Evolutionary conservation across 2,329 filamentous ascomycete genomes (phyloP).

Genomic region (Thermothelomyces thermophilus): DNA sequence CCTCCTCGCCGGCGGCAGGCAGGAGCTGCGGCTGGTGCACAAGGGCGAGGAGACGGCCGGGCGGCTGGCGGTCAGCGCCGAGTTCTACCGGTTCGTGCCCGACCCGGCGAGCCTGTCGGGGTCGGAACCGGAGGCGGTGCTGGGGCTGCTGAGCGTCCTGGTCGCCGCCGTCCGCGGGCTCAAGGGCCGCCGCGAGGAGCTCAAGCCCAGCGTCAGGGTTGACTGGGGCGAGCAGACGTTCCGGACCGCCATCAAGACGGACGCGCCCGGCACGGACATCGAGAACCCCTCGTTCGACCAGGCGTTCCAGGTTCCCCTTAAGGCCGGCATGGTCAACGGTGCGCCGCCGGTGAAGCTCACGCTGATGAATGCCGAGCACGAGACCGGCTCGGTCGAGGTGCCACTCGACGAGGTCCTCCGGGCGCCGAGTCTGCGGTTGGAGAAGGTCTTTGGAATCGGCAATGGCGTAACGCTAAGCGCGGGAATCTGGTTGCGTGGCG

Average conservation of each 20-base stretch:
- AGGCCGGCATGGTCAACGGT: slow-evolving; percentile 26
- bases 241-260: slow-evolving; percentile 36
- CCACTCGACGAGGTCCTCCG: slow-evolving; percentile 31
- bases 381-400: slow-evolving; percentile 32
- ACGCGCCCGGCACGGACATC: slow-evolving; percentile 40
- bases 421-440: slow-evolving; percentile 28
- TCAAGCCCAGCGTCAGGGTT: slow-evolving; percentile 41
- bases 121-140: slow-evolving; percentile 25
- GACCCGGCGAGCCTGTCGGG: slow-evolving; percentile 30
- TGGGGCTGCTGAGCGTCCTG: slow-evolving; percentile 38
- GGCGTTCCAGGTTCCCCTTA: slow-evolving; percentile 37
- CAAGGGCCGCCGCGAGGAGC: slow-evolving; percentile 36
- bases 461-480: slow-evolving; percentile 31
- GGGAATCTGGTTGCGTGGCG: slow-evolving; percentile 31
- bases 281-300: slow-evolving; percentile 43
- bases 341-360: slow-evolving; percentile 29
- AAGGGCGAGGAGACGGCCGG: slow-evolving; percentile 33
- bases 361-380: slow-evolving; percentile 31
- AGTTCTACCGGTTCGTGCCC: slow-evolving; percentile 37
- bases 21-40: slow-evolving; percentile 34
- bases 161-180: slow-evolving; percentile 37
- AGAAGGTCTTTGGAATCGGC: slow-evolving; percentile 33
- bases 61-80: slow-evolving; percentile 32
- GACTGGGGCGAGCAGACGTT: slow-evolving; percentile 37
- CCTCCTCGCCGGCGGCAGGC: slow-evolving; percentile 35